These are phyloP conservation scores for Sanghuangporus baumii DNA, from an alignment of 1,284 basidiomycete species.

Conservation along the genomic window DNA sequence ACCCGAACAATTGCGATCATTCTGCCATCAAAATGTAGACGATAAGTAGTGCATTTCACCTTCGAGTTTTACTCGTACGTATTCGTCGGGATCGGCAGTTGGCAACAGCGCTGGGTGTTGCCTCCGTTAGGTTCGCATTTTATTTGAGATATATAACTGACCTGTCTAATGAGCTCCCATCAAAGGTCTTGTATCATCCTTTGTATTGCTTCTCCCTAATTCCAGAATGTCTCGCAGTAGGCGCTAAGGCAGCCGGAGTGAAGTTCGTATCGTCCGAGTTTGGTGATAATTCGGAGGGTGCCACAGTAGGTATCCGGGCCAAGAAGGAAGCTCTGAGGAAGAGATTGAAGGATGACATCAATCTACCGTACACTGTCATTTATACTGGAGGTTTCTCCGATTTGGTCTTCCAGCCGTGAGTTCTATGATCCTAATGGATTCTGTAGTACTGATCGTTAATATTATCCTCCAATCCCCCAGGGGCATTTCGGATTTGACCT, in stretches of 20 bases:
- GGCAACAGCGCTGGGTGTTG: no score
- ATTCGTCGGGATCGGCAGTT: no score
- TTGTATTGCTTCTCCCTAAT: slow-evolving; percentile 18
- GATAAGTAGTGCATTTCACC: no score
- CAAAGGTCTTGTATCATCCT: slow-evolving; percentile 22
- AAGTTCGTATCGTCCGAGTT: slow-evolving; percentile 37
- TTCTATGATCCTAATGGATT: no score
- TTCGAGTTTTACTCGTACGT: no score
- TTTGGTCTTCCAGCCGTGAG: slow-evolving; percentile 11
- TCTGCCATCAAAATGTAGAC: no score
- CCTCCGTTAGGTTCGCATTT: no score
- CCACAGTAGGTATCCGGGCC: slow-evolving; percentile 20
- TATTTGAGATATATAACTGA: no score
- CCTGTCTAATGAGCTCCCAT: background rate
- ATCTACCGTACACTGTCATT: slow-evolving; percentile 28
- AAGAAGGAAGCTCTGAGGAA: slow-evolving; percentile 17
- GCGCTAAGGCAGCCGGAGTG: slow-evolving; percentile 33
- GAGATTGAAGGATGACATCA: slow-evolving; percentile 28
- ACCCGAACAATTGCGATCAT: no score
- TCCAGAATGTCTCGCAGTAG: slow-evolving; percentile 28
- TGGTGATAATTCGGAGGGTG: slow-evolving; percentile 27
- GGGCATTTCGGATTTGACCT: no score
- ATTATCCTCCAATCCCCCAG: no score
- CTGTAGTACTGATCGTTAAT: no score
- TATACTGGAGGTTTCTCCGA: slow-evolving; percentile 26